These are phyloP conservation scores for Aegle marmelos DNA, from an alignment of 345 rosid genomes.

Conservation along the genomic window DNA sequence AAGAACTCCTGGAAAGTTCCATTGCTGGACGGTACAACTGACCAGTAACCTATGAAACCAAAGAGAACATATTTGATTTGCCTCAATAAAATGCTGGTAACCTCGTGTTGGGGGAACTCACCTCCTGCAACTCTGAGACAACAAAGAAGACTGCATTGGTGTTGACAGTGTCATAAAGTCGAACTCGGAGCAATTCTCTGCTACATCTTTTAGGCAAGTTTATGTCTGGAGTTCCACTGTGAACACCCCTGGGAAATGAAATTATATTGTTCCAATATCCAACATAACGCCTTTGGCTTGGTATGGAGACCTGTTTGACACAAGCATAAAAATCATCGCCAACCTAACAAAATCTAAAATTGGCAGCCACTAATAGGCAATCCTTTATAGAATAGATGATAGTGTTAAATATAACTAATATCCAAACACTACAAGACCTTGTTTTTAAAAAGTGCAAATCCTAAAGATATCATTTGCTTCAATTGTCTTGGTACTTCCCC, in stretches of 20 bases:
- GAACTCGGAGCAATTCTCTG: slow-evolving; percentile 71
- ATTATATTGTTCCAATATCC: slow-evolving; percentile 63
- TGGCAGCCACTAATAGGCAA: background rate
- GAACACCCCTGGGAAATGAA: slow-evolving; percentile 38
- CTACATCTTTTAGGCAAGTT: slow-evolving; percentile 53
- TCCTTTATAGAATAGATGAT: background rate
- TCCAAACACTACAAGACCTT: too few species aligned
- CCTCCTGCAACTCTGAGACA: slow-evolving; percentile 83
- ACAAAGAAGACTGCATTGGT: slow-evolving; percentile 75
- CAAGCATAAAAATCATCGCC: background rate
- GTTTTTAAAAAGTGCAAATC: background rate
- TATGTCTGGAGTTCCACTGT: slow-evolving; percentile 48
- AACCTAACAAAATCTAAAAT: background rate
- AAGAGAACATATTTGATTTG: background rate
- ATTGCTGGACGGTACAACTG: slow-evolving; percentile 66
- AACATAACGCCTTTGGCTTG: slow-evolving; percentile 94
- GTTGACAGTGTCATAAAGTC: slow-evolving; percentile 74
- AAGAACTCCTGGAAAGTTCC: slow-evolving; percentile 65
- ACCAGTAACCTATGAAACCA: slow-evolving; percentile 44
- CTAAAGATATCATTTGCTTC: background rate
- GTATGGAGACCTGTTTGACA: slow-evolving; percentile 73
- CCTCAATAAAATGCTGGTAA: background rate
- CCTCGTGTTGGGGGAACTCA: slow-evolving; percentile 9
- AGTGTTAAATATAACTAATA: background rate
- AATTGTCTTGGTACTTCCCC: background rate